Conservation (phyloP, 2,329 filamentous ascomycete genomes). For the Thyridium curvatum region DNA sequence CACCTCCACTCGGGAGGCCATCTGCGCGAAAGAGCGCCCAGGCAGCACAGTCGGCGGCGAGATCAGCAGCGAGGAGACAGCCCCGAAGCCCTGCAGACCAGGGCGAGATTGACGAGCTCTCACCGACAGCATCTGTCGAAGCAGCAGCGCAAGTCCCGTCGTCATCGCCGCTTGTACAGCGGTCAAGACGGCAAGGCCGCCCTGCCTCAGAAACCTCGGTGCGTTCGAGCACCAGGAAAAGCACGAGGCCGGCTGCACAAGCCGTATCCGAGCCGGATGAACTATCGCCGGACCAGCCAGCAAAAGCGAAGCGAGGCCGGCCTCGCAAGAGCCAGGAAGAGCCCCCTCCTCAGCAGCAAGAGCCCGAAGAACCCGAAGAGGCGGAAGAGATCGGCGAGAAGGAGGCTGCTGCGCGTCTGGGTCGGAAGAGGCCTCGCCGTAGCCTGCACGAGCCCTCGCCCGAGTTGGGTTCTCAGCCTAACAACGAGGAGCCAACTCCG, state of each 20-base stretch:
- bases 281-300: conserved; percentile 9
- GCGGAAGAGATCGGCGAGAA: conserved; percentile 36
- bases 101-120: conserved; percentile 20
- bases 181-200: background rate
- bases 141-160: too few species aligned
- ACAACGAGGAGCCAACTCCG: conserved; percentile 21
- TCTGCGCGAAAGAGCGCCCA: background rate
- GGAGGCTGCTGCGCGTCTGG: conserved; percentile 34
- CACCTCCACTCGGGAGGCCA: background rate
- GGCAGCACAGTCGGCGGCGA: too few species aligned
- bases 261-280: conserved; percentile 2
- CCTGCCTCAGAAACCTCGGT: background rate
- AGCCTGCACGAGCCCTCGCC: conserved; percentile 31
- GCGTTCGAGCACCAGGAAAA: background rate
- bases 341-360: conserved; percentile 5
- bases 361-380: conserved; percentile 17
- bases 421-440: conserved; percentile 34
- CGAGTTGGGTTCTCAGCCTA: conserved; percentile 29
- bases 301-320: background rate
- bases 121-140: conserved; percentile 11
- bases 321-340: conserved; percentile 2
- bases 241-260: background rate
- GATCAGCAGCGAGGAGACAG: conserved; percentile 4
- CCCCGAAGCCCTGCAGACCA: conserved; percentile 4
- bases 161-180: too few species aligned